These are phyloP conservation scores for Biscogniauxia sp. DNA, from an alignment of 2,329 filamentous ascomycete genomes.

Conservation along the genomic window DNA sequence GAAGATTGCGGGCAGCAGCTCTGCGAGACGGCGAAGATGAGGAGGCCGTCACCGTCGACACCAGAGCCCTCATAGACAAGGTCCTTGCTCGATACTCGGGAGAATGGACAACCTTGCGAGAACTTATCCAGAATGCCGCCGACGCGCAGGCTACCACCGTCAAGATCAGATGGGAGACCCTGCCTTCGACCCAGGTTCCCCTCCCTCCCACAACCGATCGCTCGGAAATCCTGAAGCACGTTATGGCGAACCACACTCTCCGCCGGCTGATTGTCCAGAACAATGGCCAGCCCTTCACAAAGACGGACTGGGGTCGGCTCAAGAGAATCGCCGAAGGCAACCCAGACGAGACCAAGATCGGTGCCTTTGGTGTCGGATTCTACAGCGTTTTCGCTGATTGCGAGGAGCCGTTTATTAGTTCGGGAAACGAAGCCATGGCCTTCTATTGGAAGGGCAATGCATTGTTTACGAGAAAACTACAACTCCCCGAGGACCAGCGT, in stretches of 20 bases:
- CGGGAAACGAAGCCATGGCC: constrained; percentile 88
- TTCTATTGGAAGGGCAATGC: constrained; percentile 99
- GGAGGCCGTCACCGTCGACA: constrained; percentile 97
- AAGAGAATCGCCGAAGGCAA: constrained; percentile 99
- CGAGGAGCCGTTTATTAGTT: constrained; percentile 95
- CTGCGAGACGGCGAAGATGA: constrained; percentile 85
- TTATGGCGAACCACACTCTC: constrained; percentile 79
- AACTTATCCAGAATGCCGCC: constrained; percentile 97
- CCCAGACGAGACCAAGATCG: constrained; percentile 98
- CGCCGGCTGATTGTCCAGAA: constrained; percentile 88
- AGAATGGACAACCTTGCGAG: constrained; percentile 86
- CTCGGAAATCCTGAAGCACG: constrained; percentile 76
- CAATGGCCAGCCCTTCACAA: constrained; percentile 81
- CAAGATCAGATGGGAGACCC: constrained; percentile 86
- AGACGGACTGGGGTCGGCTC: constrained; percentile 87
- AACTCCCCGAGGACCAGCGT: constrained; percentile 64
- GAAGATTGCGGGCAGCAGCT: constrained; percentile 79
- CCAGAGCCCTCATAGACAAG: constrained; percentile 94
- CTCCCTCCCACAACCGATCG: constrained; percentile 63
- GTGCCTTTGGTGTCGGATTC: constrained; percentile 96
- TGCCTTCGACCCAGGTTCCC: constrained; percentile 77
- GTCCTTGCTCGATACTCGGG: constrained; percentile 94
- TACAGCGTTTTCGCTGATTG: constrained; percentile 99
- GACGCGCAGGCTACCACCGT: constrained; percentile 91
- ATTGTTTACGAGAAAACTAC: constrained; percentile 84